Evolutionary conservation across 768 basidiomycete species (phyloP).

Genomic region (Trametes punicea): DNA sequence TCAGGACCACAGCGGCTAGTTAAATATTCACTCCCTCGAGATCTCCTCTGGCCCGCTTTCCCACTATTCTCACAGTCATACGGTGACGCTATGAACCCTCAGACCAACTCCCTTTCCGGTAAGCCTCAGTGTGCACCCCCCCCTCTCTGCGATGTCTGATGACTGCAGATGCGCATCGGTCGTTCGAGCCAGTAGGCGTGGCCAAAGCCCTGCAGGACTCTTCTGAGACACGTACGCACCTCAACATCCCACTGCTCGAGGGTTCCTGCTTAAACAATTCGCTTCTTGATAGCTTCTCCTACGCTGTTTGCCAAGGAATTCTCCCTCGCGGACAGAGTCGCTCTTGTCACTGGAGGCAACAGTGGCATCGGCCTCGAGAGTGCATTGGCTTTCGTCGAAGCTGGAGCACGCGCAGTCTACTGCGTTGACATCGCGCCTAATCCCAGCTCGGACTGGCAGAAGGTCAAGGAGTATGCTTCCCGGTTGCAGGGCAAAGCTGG

Average conservation of each 20-base stretch:
- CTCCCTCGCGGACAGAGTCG: constrained; percentile 32
- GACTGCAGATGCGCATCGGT: constrained; percentile 33
- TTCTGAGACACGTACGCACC: constrained; percentile 3
- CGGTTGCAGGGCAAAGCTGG: constrained; percentile 15
- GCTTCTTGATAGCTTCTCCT: neutral
- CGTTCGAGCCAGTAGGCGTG: constrained; percentile 59
- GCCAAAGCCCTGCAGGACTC: constrained; percentile 48
- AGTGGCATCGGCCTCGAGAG: constrained; percentile 73
- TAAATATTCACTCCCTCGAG: no score
- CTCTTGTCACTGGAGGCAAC: constrained; percentile 37
- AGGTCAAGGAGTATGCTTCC: constrained; percentile 43
- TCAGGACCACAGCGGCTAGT: no score
- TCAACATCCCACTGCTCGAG: neutral
- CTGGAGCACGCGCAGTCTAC: constrained; percentile 61
- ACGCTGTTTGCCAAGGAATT: constrained; percentile 25
- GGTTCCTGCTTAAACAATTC: neutral
- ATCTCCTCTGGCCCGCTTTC: no score
- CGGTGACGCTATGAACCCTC: no score
- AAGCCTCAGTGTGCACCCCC: neutral
- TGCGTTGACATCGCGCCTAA: constrained; percentile 57
- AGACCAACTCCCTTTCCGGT: no score
- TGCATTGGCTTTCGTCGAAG: constrained; percentile 69
- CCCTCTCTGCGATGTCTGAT: neutral
- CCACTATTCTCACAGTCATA: no score
- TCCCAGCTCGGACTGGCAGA: constrained; percentile 55